Base-by-base conservation (phyloP, 1,284 basidiomycete species). In the Tylopilus microsporus region DNA sequence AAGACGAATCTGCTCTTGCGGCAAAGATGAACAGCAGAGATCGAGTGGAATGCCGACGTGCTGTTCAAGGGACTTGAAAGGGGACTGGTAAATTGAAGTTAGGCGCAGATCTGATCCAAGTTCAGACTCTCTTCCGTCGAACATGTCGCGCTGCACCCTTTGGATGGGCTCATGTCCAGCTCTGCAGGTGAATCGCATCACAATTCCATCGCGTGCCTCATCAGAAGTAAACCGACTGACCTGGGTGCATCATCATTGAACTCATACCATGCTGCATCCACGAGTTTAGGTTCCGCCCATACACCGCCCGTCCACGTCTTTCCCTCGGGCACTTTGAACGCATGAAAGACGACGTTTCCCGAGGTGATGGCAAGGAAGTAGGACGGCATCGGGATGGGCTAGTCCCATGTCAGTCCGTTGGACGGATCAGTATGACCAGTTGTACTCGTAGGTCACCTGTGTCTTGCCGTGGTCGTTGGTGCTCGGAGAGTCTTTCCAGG, bases 291-390 rank as follows among this genome's bases (percentile, higher is more conserved):
- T 74, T 96, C 92, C 2, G 92, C 87, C 94, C 93, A 97, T 3
- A 94, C 82, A 7, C 94, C 93, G 12, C 82, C 88, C 32, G 78
- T 85, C 92, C 92, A 94, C 25, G 77, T 68, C 65, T 85, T 88
- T 41, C 84, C 86, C 59, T 82, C 73, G 18, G 81, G 73, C 51
- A 77, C 74, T 8, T 82, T 74, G 73, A 93, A 91, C 0, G 83
- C 70, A 34, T 80, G 82, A 74, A 92, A 92, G n/a, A 81, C 79
- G 6, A 95, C 79, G 69, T 94, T 89, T 8, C 92, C 93, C 1
- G 83, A 82, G 0, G 92, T 93, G 57, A 97, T 89, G 9, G 94
- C 93, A 60, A 96, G 82, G 41, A 96, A 77, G 71, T 94, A 96
- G 1, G 88, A 86, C 0, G 94, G 91, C 51, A 95, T 94, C 5